Base-by-base conservation (phyloP, 129 eudicot genomes). In the Smallanthus sonchifolius region DNA sequence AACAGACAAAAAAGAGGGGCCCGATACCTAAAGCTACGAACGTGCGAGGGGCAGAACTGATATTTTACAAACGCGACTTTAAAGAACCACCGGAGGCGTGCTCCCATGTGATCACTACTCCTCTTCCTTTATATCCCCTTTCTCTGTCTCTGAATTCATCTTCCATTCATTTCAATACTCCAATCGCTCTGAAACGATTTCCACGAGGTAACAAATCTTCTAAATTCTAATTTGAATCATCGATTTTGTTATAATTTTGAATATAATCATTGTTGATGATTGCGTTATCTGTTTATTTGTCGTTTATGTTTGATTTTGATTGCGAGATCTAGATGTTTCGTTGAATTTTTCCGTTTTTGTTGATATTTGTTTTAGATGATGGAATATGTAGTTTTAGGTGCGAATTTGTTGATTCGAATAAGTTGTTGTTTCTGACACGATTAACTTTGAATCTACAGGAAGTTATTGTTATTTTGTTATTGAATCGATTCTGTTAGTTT, bases 61-160 rank as follows among this genome's bases (percentile, higher is more conserved):
- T 44, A 62, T 20, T 69, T 57, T 32, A 13, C 51, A 49, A 49
- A 49, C 36, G 10, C 38, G 78, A 69, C 59, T 65, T 79, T 52
- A 79, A 79, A 79, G 52, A 78, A 79, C 83, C 45, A 77, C 40
- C 78, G 65, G 72, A 72, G 78, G 83, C 83, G 66, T 79, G 82
- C 78, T 72, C 76, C 83, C 83, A 79, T 79, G 83, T 79, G 83
- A 73, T 72, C 73, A 76, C 82, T 71, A 71, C 73, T 51, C 78
- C 38, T 40, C 78, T 34, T 65, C 83, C 83, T 79, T 79, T 79
- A 72, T 65, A 79, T 79, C 83, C 32, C n/a, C n/a, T n/a, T n/a
- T n/a, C n/a, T n/a, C n/a, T n/a, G n/a, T n/a, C n/a, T n/a, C n/a
- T n/a, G n/a, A n/a, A n/a, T n/a, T n/a, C 64, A 47, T 16, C 20